Evolutionary conservation across 2,329 filamentous ascomycete species (phyloP), one percentile per base, ranked within the genome.

Genomic region (Fusarium sp.): DNA sequence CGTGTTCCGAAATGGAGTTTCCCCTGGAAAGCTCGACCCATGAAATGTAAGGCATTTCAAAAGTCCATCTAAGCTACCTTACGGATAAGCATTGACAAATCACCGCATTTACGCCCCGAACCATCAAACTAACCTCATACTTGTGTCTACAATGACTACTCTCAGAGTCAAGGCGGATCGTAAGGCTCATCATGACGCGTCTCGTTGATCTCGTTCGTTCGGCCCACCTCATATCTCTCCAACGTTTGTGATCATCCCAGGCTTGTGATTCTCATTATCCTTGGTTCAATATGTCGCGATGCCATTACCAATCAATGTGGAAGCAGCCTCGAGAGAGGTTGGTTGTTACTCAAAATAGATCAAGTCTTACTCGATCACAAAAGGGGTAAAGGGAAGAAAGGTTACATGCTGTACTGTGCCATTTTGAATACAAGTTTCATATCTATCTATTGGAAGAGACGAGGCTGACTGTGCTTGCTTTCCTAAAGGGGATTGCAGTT

Each of bases 1-100:
- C 76, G 75, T 77, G 75, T 77, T 73, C 76, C 48, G 67, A 76
- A 75, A 72, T 74, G 76, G 74, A 52, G 67, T 58, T 63, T 62
- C 53, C 63, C 63, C 59, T 64, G 54, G 41, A 48, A 47, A 63
- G 25, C 27, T 39, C 43, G 31, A 33, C 57, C 61, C 58, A 48
- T 50, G 55, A 45, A 33, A 53, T 47, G 60, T 58, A 66, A 54
- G 50, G 50, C 48, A 62, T 56, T 69, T 31, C 58, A 54, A 58
- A 71, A 58, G 39, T 36, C 64, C 64, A 69, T 67, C 46, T 46
- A 47, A n/a, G n/a, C n/a, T n/a, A n/a, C n/a, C n/a, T n/a, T n/a
- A n/a, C n/a, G n/a, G n/a, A n/a, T n/a, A n/a, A 57, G 49, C 25
- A 47, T 56, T 49, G 46, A 71, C 52, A 49, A 23, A 50, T 9